Conservation (phyloP, 129 eudicot genomes). For the Flaveria bidentis region DNA sequence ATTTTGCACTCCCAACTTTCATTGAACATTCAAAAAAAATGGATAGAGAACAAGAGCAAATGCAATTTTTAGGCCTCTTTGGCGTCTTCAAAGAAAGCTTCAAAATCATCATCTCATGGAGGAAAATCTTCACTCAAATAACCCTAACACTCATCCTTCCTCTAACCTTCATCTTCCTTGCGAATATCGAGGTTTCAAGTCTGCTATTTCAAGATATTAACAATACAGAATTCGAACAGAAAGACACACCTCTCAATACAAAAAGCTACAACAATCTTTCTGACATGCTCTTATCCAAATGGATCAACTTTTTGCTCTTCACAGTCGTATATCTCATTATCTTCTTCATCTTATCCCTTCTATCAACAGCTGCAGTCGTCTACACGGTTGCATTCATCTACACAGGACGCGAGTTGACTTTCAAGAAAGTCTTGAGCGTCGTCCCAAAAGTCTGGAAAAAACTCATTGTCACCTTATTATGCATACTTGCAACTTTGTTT, state of each 20-base stretch:
- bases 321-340: slow-evolving; percentile 40
- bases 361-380: slow-evolving; percentile 74
- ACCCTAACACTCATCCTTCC: slow-evolving; percentile 61
- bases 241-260: slow-evolving; percentile 24
- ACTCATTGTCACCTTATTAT: slow-evolving; percentile 58
- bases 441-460: slow-evolving; percentile 64
- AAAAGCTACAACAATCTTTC: slow-evolving; percentile 31
- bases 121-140: slow-evolving; percentile 56
- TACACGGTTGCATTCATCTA: slow-evolving; percentile 63
- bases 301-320: slow-evolving; percentile 33
- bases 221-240: slow-evolving; percentile 31
- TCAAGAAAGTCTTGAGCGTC: slow-evolving; percentile 43
- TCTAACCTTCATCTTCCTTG: slow-evolving; percentile 55
- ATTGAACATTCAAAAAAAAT: slow-evolving; percentile 15
- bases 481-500: slow-evolving; percentile 38
- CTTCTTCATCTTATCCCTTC: slow-evolving; percentile 51
- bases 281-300: slow-evolving; percentile 32
- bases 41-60: slow-evolving; percentile 74
- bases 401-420: slow-evolving; percentile 43
- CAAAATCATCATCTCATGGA: slow-evolving; percentile 45
- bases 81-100: slow-evolving; percentile 60
- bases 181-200: slow-evolving; percentile 35
- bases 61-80: slow-evolving; percentile 60
- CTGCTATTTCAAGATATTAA: slow-evolving; percentile 25
- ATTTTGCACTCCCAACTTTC: too few relatives aligned